Evolutionary conservation across 2,329 filamentous ascomycete genomes (phyloP).

Genomic region (Fusarium austroafricanum): DNA sequence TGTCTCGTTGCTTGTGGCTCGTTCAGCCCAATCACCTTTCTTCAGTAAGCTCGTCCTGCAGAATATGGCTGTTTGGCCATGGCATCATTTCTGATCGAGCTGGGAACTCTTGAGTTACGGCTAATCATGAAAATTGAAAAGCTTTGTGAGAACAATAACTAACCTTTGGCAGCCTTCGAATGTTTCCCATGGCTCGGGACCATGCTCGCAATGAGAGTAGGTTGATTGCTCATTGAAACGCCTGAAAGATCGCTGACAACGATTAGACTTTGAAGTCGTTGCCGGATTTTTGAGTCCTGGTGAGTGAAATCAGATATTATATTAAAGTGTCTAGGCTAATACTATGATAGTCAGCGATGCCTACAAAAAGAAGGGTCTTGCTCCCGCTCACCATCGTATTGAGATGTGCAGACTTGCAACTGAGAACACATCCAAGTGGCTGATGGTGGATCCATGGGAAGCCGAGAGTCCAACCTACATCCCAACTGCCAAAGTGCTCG

Average conservation of each 20-base stretch:
- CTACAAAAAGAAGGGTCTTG: conserved; percentile 55
- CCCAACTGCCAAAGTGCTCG: conserved; percentile 87
- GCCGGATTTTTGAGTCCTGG: conserved; percentile 70
- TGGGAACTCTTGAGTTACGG: not conserved
- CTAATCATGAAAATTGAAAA: not conserved
- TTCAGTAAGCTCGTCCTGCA: conserved; percentile 20
- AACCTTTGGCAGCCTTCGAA: conserved; percentile 18
- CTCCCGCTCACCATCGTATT: conserved; percentile 53
- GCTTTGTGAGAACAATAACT: not conserved
- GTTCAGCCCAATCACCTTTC: conserved; percentile 53
- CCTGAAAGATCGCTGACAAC: conserved; percentile 9
- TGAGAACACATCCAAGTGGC: conserved; percentile 75
- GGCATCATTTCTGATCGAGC: not conserved
- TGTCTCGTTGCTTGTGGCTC: conserved; percentile 77
- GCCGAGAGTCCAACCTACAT: conserved; percentile 84
- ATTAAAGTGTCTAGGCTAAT: conserved; percentile 3
- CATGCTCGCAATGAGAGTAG: conserved; percentile 68
- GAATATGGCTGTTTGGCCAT: not conserved
- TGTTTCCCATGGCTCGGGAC: conserved; percentile 89
- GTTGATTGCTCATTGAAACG: conserved; percentile 13
- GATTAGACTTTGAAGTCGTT: conserved; percentile 77
- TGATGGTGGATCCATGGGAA: conserved; percentile 92
- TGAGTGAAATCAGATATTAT: conserved; percentile 28
- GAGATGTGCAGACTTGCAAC: conserved; percentile 89
- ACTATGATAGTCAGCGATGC: conserved; percentile 47